Evolutionary conservation across 768 basidiomycete genomes (phyloP), one percentile per base, ranked within the genome.

Genomic region (Lentinula guzmanii): DNA sequence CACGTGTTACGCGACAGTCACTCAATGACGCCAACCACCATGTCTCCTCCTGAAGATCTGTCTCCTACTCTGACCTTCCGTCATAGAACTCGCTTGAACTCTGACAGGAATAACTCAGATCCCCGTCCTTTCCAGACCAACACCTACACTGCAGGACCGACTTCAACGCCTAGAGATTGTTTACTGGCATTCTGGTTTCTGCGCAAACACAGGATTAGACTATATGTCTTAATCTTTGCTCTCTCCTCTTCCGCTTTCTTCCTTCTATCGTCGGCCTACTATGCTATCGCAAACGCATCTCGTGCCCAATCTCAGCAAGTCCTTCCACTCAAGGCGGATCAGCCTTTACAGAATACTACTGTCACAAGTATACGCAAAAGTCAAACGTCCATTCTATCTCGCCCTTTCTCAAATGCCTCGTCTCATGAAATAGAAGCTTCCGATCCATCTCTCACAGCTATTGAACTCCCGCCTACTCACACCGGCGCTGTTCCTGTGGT

Each of bases 401-500:
- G 43, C 43, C 24, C 58, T 34, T 59, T 33, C 18, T n/a, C 33
- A 21, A 24, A 48, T 21, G 45, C 24, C 1, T 48, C 45, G 28
- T 45, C 24, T 5, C 3, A 45, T 31, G 42, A 58, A 13, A 46
- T 42, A 16, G 42, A 58, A 16, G 10, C 39, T 34, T 43, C 42
- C 2, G 6, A n/a, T 46, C 33, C 31, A 15, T 8, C 5, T 46
- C 13, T 8, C 11, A 8, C 28, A 56, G 24, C 24, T 28, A 3
- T 24, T 15, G 6, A 16, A 43, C 37, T 7, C 8, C n/a, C 10
- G 15, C 11, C 37, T 33, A 56, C 42, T 8, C 58, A 45, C 15
- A 48, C 58, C 16, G 37, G 37, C 28, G 24, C 55, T 7, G 58
- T 66, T 18, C 66, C 69, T 16, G n/a, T 68, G 15, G 67, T 73